These are phyloP conservation scores for Pythium vanterpoolii DNA, from an alignment of 352 stramenopile species.

Conservation along the genomic window DNA sequence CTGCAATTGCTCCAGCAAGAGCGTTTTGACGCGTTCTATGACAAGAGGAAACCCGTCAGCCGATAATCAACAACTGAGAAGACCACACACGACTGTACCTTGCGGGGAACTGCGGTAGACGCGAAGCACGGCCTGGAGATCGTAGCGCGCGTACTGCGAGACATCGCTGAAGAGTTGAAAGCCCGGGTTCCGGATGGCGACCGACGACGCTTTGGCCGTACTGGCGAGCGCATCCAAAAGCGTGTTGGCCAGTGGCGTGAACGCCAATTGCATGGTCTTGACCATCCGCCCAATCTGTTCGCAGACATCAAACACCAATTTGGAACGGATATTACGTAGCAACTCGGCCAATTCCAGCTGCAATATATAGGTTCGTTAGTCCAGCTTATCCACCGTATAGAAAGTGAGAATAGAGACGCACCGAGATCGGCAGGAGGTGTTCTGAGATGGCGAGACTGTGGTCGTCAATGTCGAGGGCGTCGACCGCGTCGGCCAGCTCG, in stretches of 20 bases:
- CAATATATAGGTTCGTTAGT: not conserved
- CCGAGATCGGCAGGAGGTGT: slow-evolving; percentile 44
- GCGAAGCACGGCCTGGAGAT: slow-evolving; percentile 44
- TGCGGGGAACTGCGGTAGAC: slow-evolving; percentile 42
- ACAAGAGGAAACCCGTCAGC: not conserved
- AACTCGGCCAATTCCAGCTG: slow-evolving; percentile 41
- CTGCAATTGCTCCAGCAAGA: slow-evolving; percentile 59
- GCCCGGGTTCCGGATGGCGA: slow-evolving; percentile 47
- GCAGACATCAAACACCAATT: slow-evolving; percentile 51
- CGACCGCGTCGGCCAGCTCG: slow-evolving; percentile 45
- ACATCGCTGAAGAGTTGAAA: slow-evolving; percentile 46
- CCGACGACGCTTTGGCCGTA: slow-evolving; percentile 54
- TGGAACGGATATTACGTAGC: slow-evolving; percentile 45
- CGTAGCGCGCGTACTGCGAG: slow-evolving; percentile 59
- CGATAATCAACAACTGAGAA: not conserved
- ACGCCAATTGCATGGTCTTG: slow-evolving; percentile 37
- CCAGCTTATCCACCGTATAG: not conserved
- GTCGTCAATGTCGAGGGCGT: slow-evolving; percentile 27
- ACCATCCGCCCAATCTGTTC: slow-evolving; percentile 45
- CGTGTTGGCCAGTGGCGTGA: slow-evolving; percentile 53
- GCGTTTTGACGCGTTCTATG: slow-evolving; percentile 44
- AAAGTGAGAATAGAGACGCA: slow-evolving; percentile 19
- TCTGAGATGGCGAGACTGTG: slow-evolving; percentile 28
- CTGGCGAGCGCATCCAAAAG: slow-evolving; percentile 43
- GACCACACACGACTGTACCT: slow-evolving; percentile 23